Conservation (phyloP, 768 basidiomycete genomes). For the Leccinum fibrillosum region DNA sequence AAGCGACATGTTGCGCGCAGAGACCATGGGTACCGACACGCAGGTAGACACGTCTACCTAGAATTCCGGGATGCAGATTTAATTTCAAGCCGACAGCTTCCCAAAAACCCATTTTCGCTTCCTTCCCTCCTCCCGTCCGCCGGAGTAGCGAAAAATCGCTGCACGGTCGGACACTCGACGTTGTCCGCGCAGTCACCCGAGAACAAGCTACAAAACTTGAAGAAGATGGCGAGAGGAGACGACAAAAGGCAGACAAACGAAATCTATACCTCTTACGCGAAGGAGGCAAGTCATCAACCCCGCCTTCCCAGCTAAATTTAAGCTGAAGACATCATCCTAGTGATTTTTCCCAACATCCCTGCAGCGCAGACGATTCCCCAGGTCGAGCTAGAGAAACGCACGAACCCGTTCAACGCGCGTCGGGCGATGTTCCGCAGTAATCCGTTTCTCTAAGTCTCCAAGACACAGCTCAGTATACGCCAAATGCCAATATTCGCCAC, state of each 20-base stretch:
- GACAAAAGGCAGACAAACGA: constrained; percentile 91
- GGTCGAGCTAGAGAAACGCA: constrained; percentile 82
- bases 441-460: constrained; percentile 91
- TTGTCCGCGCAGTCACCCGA: constrained; percentile 84
- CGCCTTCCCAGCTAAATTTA: neutral
- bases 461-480: constrained; percentile 89
- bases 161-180: constrained; percentile 93
- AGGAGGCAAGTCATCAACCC: constrained; percentile 60
- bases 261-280: constrained; percentile 95
- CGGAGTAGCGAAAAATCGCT: constrained; percentile 68
- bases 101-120: constrained; percentile 82
- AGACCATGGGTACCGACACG: constrained; percentile 50
- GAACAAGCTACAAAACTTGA: constrained; percentile 86
- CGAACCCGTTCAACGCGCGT: constrained; percentile 81
- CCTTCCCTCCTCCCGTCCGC: constrained; percentile 92
- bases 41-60: constrained; percentile 30
- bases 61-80: neutral
- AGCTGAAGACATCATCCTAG: constrained; percentile 38
- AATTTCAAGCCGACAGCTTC: constrained; percentile 36
- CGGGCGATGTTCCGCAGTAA: constrained; percentile 82
- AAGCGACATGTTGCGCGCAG: constrained; percentile 65
- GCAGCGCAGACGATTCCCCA: constrained; percentile 68
- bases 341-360: constrained; percentile 85
- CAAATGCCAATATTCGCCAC: constrained; percentile 89
- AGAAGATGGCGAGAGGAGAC: constrained; percentile 79